Evolutionary conservation across 176 grass and related monocot species (phyloP), one percentile per base, ranked within the genome.

Genomic region (Canna indica): DNA sequence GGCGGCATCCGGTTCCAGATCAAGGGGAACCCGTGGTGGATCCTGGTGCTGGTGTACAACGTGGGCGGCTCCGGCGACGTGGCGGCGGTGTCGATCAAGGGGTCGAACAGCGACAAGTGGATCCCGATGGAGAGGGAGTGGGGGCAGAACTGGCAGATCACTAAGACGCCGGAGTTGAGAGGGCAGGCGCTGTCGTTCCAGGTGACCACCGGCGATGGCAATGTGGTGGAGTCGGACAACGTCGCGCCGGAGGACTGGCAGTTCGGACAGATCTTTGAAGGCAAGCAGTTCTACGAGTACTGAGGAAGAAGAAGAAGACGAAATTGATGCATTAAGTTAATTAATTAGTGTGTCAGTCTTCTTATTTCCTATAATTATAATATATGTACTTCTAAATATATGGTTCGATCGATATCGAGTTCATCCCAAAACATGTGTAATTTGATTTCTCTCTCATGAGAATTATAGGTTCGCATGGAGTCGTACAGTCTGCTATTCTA

Each of bases 91-190:
- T 72, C 58, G 58, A 28, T 85, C 2, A 76, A 73, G 77, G 83
- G 77, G 22, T 71, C 67, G 3, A 38, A 32, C 26, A 77, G 77
- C 0, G 68, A 12, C 25, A 5, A 3, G 12, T 85, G 83, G 83
- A 72, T 67, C 12, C 13, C 20, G 22, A 77, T 85, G 83, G 56
- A 27, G 14, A 73, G 83, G 68, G 71, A 67, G 54, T 85, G 83
- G 83, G 83, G 77, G 1, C 77, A 80, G 64, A 80, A 73, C 64
- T 80, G 82, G 77, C 77, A 80, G 63, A 22, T 38, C 16, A 85
- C 67, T 0, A 36, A 28, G 8, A 39, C 35, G 58, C 71, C 63
- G 5, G 63, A 72, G 27, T 34, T 85, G 42, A 1, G 59, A 6
- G 77, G 77, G 4, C 77, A 80, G 29, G 14, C 58, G 0, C 29